Evolutionary conservation across 2,329 filamentous ascomycete species (phyloP), one percentile per base, ranked within the genome.

Genomic region (Metarhizium rileyi): DNA sequence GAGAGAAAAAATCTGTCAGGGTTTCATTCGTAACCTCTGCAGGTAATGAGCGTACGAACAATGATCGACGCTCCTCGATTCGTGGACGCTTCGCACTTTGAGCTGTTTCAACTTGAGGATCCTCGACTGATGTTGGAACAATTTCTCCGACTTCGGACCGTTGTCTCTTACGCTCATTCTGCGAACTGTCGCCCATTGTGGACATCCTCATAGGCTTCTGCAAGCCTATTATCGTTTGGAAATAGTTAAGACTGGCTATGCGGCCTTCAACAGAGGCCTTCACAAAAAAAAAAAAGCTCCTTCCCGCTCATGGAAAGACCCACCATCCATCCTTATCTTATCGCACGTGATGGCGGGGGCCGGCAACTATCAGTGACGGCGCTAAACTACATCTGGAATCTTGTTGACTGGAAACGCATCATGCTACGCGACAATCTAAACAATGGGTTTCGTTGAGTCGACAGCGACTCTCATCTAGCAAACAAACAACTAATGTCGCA

Each of bases 11-110:
- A 52, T 89, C 84, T 52, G 90, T 87, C 55, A 98, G 76, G 48
- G 77, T 77, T 61, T 96, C 90, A 63, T 81, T 87, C 30, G 90
- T 97, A 35, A 85, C 84, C 23, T 76, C 78, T 22, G 84, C 70
- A 20, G 90, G 87, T 44, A 98, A 78, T 46, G 87, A 90, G 59
- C 91, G 87, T 56, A 98, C 84, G 70, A 98, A 98, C 57, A 98
- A 81, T 43, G 91, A 87, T 58, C 82, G 74, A 55, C 77, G 76
- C 51, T 78, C 76, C 52, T 83, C 80, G 50, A 78, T 73, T 55
- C 76, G 71, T 27, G 75, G 68, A 60, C 79, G 81, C 63, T 84
- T 84, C 35, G 68, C 61, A 14, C 59, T 61, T 47, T 62, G 63
- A 20, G 61, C 58, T 26, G 59, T 54, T 50, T 58, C 60, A 55